A percentile compares a stretch with the other conserved stretches of the same genome.
Conservation (phyloP, 2,329 filamentous ascomycete species). For the Colletotrichum euphorbiae region DNA sequence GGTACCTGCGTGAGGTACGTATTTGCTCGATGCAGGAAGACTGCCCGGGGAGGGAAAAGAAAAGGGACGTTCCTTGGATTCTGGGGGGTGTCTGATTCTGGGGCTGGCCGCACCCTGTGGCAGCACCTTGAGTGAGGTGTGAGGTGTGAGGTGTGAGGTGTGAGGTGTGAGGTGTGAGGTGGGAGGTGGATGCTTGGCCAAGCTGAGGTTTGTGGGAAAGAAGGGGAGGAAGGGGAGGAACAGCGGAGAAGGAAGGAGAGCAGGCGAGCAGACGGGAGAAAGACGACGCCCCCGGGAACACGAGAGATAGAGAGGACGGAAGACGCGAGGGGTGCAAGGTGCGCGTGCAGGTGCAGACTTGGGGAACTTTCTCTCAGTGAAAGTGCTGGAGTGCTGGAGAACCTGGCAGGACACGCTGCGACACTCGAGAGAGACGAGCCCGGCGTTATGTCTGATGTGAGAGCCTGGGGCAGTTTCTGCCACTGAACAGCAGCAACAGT, state of each 20-base stretch:
- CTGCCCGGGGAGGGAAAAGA: background rate
- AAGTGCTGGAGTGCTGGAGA: background rate
- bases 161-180: background rate
- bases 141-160: background rate
- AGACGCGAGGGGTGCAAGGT: no score
- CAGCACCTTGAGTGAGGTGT: background rate
- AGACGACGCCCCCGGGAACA: no score
- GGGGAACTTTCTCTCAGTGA: background rate
- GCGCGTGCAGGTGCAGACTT: no score
- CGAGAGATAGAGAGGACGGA: no score
- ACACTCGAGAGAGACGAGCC: no score
- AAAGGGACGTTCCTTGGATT: background rate
- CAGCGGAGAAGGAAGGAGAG: background rate
- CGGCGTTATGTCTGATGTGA: no score
- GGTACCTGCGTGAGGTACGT: slow-evolving; percentile 10
- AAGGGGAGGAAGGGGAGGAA: background rate
- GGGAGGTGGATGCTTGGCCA: slow-evolving; percentile 16
- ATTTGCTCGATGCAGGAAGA: background rate
- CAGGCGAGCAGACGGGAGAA: background rate
- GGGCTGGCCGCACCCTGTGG: slow-evolving; percentile 8
- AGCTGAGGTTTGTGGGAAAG: slow-evolving; percentile 7
- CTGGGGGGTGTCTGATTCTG: background rate
- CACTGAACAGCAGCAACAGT: no score
- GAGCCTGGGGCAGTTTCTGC: no score
- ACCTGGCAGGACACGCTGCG: no score